These are phyloP conservation scores for Vicia villosa DNA, from an alignment of 306 rosid species.

Conservation along the genomic window DNA sequence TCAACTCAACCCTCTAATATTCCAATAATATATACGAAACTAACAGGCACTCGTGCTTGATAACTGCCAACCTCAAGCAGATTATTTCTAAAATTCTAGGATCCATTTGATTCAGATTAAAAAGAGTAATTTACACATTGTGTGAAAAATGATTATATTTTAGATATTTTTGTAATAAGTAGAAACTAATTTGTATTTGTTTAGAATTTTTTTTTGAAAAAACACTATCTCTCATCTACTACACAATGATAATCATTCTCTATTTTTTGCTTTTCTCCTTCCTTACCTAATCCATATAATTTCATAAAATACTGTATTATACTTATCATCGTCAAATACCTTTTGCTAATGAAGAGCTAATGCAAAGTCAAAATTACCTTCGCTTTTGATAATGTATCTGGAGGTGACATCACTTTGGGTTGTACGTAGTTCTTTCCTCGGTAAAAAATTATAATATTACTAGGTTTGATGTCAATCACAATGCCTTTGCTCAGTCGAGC, in stretches of 20 bases:
- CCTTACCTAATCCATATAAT: neutral
- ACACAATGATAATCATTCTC: neutral
- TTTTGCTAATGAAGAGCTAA: conserved; percentile 26
- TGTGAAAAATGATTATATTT: neutral
- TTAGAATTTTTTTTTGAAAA: neutral
- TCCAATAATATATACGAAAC: conserved; percentile 15
- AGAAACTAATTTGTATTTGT: neutral
- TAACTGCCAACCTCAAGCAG: conserved; percentile 8
- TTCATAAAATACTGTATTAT: neutral
- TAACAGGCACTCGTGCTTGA: neutral
- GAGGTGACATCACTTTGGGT: conserved; percentile 84
- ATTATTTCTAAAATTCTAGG: neutral
- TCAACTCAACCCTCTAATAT: neutral
- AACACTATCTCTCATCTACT: neutral
- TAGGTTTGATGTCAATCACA: conserved; percentile 75
- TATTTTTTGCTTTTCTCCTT: neutral
- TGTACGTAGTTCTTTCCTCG: conserved; percentile 87
- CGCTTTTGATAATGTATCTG: conserved; percentile 74
- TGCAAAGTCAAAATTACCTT: conserved; percentile 58
- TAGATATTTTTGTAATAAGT: neutral
- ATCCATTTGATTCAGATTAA: neutral
- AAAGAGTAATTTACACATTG: neutral
- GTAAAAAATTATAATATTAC: conserved; percentile 64
- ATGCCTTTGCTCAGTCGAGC: conserved; percentile 91
- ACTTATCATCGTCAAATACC: neutral